Conservation (phyloP, 129 eudicot species). For the Heracleum sosnowskyi region DNA sequence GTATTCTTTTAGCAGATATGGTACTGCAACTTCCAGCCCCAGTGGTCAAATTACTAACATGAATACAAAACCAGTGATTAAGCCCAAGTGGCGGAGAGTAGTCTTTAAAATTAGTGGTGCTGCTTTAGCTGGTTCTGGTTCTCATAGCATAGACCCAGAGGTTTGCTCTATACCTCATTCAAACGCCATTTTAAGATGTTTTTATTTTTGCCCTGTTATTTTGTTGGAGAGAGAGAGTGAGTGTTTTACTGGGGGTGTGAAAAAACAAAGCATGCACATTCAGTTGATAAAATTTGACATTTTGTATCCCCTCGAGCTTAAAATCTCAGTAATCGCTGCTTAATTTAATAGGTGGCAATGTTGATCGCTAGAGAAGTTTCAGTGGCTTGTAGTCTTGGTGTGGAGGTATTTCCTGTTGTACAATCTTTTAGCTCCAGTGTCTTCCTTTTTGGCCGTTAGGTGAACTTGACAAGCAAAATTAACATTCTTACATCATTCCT, state of each 20-base stretch:
- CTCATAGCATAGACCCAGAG: constrained; percentile 83
- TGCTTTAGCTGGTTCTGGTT: constrained; percentile 64
- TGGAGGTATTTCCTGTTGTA: constrained; percentile 48
- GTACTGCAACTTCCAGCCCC: constrained; percentile 45
- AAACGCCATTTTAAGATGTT: neutral
- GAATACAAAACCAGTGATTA: constrained; percentile 55
- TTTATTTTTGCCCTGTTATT: neutral
- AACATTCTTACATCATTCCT: constrained; percentile 15
- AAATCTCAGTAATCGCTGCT: constrained; percentile 9
- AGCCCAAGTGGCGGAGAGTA: constrained; percentile 86
- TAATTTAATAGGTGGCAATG: constrained; percentile 64
- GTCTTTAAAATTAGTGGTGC: constrained; percentile 93
- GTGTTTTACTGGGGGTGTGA: neutral
- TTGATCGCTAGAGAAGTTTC: constrained; percentile 87
- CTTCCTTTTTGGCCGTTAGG: constrained; percentile 7
- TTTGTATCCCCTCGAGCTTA: neutral
- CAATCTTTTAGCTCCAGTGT: neutral
- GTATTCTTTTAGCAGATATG: constrained; percentile 43
- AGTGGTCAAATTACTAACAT: constrained; percentile 37
- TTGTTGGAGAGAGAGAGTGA: neutral
- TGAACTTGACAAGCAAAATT: constrained; percentile 11
- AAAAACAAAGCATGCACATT: no score
- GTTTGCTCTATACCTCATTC: constrained; percentile 27
- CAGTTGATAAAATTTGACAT: neutral
- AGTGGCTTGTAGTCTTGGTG: constrained; percentile 73